phyloP scores from a whole-genome alignment of 1,284 basidiomycete genomes.

The Moesziomyces parantarcticus region DNA sequence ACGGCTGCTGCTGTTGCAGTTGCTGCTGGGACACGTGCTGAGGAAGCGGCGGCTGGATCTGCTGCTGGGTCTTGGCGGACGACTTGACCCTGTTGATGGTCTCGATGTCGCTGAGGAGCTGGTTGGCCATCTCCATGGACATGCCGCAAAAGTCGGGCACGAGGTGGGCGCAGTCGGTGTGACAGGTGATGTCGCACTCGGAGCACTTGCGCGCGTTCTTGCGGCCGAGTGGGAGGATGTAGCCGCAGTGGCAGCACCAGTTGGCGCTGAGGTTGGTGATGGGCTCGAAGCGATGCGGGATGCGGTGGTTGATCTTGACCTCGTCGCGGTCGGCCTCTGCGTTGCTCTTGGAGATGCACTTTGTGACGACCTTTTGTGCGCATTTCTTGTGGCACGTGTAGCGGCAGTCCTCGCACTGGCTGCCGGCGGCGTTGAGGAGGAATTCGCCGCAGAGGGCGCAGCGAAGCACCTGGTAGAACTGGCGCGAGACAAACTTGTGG shows the following conservation, averaged over 20 bases:
- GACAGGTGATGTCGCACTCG: slow-evolving; percentile 95
- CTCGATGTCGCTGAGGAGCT: slow-evolving; percentile 86
- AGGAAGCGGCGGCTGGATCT: not conserved
- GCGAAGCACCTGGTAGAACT: slow-evolving; percentile 96
- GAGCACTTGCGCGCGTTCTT: slow-evolving; percentile 96
- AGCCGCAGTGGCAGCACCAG: slow-evolving; percentile 99
- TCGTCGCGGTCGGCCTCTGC: slow-evolving; percentile 89
- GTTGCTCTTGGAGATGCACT: slow-evolving; percentile 97
- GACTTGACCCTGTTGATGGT: slow-evolving; percentile 72
- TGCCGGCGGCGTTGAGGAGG: slow-evolving; percentile 94
- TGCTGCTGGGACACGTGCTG: slow-evolving; percentile 15
- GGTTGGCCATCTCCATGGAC: slow-evolving; percentile 99
- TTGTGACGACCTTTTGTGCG: slow-evolving; percentile 98
- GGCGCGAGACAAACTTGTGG: slow-evolving; percentile 95
- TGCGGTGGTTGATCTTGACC: slow-evolving; percentile 99
- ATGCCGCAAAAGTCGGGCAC: slow-evolving; percentile 99
- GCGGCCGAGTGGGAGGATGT: slow-evolving; percentile 92
- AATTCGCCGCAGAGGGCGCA: slow-evolving; percentile 99
- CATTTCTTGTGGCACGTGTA: slow-evolving; percentile 99
- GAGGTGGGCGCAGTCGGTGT: slow-evolving; percentile 96
- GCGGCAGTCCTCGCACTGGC: slow-evolving; percentile 98
- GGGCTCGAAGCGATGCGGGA: slow-evolving; percentile 97
- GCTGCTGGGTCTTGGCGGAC: slow-evolving; percentile 47
- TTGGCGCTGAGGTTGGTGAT: slow-evolving; percentile 97
- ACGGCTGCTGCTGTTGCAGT: slow-evolving; percentile 10